These are phyloP conservation scores for Edaphochlamys debaryana DNA, from an alignment of 139 green algal species.

Conservation along the genomic window DNA sequence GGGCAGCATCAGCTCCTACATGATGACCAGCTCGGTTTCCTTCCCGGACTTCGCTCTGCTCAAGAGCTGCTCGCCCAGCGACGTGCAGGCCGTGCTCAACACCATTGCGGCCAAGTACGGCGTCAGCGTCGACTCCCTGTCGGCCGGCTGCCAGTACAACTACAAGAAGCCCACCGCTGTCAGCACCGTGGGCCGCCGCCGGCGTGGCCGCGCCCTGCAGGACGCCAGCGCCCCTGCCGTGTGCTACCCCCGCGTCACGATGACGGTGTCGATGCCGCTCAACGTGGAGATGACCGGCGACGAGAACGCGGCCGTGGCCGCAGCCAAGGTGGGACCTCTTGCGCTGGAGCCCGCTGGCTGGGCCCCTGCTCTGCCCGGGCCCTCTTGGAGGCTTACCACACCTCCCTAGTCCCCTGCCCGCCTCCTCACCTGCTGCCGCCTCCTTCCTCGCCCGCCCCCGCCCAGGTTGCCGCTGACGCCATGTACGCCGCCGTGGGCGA, in stretches of 20 bases:
- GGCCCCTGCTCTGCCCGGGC: too few species aligned
- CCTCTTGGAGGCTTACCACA: too few species aligned
- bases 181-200: neutral
- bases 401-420: too few species aligned
- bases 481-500: slow-evolving; percentile 21
- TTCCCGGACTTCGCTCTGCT: slow-evolving; percentile 23
- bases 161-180: slow-evolving; percentile 1
- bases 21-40: slow-evolving; percentile 20
- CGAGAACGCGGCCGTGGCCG: neutral
- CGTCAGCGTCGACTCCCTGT: neutral
- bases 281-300: neutral
- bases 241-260: slow-evolving; percentile 11
- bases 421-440: too few species aligned
- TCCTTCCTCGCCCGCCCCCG: too few species aligned
- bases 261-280: slow-evolving; percentile 18
- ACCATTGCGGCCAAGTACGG: slow-evolving; percentile 16
- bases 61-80: slow-evolving; percentile 11
- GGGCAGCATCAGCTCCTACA: neutral
- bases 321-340: too few species aligned
- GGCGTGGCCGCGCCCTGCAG: neutral
- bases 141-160: slow-evolving; percentile 32
- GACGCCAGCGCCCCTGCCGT: neutral
- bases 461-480: neutral
- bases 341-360: too few species aligned
- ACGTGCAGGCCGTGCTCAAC: slow-evolving; percentile 20